phyloP scores from a whole-genome alignment of 768 basidiomycete species.

The Flagelloscypha sp. region DNA sequence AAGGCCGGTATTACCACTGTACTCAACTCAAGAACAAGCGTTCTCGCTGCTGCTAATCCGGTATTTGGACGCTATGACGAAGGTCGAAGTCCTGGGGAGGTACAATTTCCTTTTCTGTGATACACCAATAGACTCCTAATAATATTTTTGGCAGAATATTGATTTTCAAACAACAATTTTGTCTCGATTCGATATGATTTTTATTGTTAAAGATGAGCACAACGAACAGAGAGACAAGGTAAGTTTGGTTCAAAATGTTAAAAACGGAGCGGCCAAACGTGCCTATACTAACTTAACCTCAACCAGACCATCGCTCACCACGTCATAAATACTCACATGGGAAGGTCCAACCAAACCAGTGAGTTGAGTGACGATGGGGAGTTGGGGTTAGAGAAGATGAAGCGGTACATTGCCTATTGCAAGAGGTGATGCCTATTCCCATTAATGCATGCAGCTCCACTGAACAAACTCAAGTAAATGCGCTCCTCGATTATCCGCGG shows the following conservation, averaged over 20 bases:
- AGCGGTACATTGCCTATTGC: slow-evolving; percentile 92
- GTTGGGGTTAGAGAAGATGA: slow-evolving; percentile 97
- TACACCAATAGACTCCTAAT: slow-evolving; percentile 2
- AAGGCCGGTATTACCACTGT: slow-evolving; percentile 99
- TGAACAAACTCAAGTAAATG: slow-evolving; percentile 60
- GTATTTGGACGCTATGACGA: slow-evolving; percentile 98
- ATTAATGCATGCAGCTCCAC: background rate
- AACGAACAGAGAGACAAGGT: slow-evolving; percentile 90
- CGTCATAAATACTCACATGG: slow-evolving; percentile 99
- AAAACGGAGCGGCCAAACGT: background rate
- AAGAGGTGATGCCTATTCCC: slow-evolving; percentile 55
- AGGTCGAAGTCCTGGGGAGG: slow-evolving; percentile 91
- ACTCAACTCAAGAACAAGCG: slow-evolving; percentile 90
- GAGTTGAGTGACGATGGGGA: slow-evolving; percentile 72
- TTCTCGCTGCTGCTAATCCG: slow-evolving; percentile 95
- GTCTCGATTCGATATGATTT: slow-evolving; percentile 99
- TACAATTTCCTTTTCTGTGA: slow-evolving; percentile 19
- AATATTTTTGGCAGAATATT: slow-evolving; percentile 53
- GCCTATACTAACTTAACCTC: slow-evolving; percentile 4
- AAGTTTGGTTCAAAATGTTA: slow-evolving; percentile 13
- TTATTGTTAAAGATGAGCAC: slow-evolving; percentile 97
- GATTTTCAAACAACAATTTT: slow-evolving; percentile 98
- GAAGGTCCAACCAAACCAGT: slow-evolving; percentile 57
- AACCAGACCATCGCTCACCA: slow-evolving; percentile 89
- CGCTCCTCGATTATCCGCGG: slow-evolving; percentile 86